A percentile compares a stretch with the other conserved stretches of the same genome.
Evolutionary conservation across 805 yeast species (phyloP).

Genomic region (Zygotorulaspora chibaensis): DNA sequence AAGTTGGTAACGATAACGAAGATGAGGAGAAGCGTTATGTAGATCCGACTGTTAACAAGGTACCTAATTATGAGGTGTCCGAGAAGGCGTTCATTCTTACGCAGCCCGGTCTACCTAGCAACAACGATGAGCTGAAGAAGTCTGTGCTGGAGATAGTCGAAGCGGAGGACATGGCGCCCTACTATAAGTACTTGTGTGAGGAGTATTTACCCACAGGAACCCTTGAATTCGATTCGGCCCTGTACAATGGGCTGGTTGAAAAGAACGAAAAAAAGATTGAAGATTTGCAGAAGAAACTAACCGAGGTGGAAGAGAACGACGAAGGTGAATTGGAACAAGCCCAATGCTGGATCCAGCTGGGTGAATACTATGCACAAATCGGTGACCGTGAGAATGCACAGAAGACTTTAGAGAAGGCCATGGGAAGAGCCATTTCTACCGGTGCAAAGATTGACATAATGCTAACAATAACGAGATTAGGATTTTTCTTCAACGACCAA

Average conservation of each 20-base stretch:
- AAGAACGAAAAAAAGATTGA: slow-evolving; percentile 54
- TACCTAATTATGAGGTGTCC: slow-evolving; percentile 82
- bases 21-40: slow-evolving; percentile 22
- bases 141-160: slow-evolving; percentile 53
- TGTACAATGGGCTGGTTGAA: slow-evolving; percentile 48
- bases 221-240: slow-evolving; percentile 55
- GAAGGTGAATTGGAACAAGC: slow-evolving; percentile 86
- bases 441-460: slow-evolving; percentile 87
- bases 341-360: slow-evolving; percentile 71
- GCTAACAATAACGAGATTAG: slow-evolving; percentile 78
- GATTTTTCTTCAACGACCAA: slow-evolving; percentile 84
- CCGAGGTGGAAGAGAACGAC: slow-evolving; percentile 50
- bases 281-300: slow-evolving; percentile 42
- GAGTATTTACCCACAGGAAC: slow-evolving; percentile 36
- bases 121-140: slow-evolving; percentile 42
- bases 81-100: slow-evolving; percentile 68
- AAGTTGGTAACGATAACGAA: slow-evolving; percentile 2
- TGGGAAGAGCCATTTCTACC: slow-evolving; percentile 74
- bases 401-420: slow-evolving; percentile 62
- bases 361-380: slow-evolving; percentile 81
- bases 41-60: slow-evolving; percentile 37
- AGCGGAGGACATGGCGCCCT: slow-evolving; percentile 70
- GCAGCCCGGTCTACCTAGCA: slow-evolving; percentile 35
- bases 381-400: slow-evolving; percentile 76
- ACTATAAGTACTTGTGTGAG: slow-evolving; percentile 63